Evolutionary conservation across 352 stramenopile genomes (phyloP).

Genomic region (Peronospora destructor): DNA sequence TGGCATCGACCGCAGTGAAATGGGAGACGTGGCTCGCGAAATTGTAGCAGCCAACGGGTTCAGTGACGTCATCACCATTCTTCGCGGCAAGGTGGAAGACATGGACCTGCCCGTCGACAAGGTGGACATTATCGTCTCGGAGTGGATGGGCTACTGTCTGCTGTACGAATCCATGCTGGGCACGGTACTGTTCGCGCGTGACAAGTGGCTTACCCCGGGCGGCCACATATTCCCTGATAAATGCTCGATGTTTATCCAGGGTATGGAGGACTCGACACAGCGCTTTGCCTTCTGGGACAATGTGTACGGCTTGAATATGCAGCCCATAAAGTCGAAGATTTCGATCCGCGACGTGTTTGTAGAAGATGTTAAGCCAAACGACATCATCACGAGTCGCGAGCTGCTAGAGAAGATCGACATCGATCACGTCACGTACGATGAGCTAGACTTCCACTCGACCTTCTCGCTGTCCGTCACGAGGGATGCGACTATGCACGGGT

Average conservation of each 20-base stretch:
- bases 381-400: constrained; percentile 85
- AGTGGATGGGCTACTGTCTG: constrained; percentile 99
- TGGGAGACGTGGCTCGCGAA: constrained; percentile 89
- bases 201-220: constrained; percentile 93
- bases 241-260: constrained; percentile 91
- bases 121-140: constrained; percentile 96
- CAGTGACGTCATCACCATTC: constrained; percentile 86
- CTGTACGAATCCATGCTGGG: constrained; percentile 98
- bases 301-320: constrained; percentile 99
- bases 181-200: constrained; percentile 92
- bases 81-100: constrained; percentile 93
- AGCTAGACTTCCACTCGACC: constrained; percentile 89
- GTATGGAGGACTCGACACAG: constrained; percentile 56
- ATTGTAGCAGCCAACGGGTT: constrained; percentile 95
- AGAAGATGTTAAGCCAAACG: constrained; percentile 87
- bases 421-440: constrained; percentile 84
- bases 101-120: constrained; percentile 90
- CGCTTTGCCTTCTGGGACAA: constrained; percentile 92
- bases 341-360: constrained; percentile 94
- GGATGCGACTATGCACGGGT: constrained; percentile 90
- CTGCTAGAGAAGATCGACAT: constrained; percentile 88
- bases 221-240: constrained; percentile 97
- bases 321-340: constrained; percentile 91
- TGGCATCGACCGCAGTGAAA: constrained; percentile 92
- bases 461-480: constrained; percentile 86